phyloP scores from a whole-genome alignment of 1,284 basidiomycete genomes.

The Ceratobasidium sp. region DNA sequence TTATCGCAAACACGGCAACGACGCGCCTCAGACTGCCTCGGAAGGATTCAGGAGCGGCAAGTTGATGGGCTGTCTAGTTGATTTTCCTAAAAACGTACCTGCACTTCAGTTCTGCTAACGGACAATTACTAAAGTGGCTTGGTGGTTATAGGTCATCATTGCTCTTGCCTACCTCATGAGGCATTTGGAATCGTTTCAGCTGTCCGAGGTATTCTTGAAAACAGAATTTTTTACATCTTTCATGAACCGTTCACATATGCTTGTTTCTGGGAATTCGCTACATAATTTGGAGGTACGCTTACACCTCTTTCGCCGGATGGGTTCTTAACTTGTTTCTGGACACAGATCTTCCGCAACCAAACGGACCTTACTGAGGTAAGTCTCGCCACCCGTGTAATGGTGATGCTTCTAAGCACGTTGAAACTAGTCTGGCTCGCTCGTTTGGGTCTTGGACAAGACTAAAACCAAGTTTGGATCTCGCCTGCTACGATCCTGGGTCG shows the following conservation, averaged over 20 bases:
- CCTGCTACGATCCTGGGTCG: slow-evolving; percentile 86
- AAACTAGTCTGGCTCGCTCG: slow-evolving; percentile 72
- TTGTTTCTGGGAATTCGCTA: slow-evolving; percentile 88
- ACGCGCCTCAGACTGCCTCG: slow-evolving; percentile 54
- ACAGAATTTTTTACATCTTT: slow-evolving; percentile 84
- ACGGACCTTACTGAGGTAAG: slow-evolving; percentile 71
- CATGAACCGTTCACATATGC: slow-evolving; percentile 83
- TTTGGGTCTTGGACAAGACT: slow-evolving; percentile 89
- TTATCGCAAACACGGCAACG: slow-evolving; percentile 64
- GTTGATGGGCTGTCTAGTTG: slow-evolving; percentile 72
- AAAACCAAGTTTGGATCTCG: slow-evolving; percentile 90
- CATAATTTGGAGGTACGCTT: slow-evolving; percentile 71
- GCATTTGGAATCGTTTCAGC: slow-evolving; percentile 79
- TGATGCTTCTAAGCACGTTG: neutral
- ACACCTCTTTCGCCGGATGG: neutral
- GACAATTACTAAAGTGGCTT: neutral
- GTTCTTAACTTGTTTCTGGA: slow-evolving; percentile 51
- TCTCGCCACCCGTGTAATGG: neutral
- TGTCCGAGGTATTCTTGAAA: slow-evolving; percentile 80
- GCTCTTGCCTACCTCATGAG: slow-evolving; percentile 82
- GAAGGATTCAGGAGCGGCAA: slow-evolving; percentile 64
- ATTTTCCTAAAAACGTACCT: slow-evolving; percentile 69
- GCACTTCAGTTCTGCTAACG: slow-evolving; percentile 10
- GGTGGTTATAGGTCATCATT: slow-evolving; percentile 64
- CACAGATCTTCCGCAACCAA: slow-evolving; percentile 90